Evolutionary conservation across 2,329 filamentous ascomycete genomes (phyloP).

Genomic region (Aspergillus alliaceus): DNA sequence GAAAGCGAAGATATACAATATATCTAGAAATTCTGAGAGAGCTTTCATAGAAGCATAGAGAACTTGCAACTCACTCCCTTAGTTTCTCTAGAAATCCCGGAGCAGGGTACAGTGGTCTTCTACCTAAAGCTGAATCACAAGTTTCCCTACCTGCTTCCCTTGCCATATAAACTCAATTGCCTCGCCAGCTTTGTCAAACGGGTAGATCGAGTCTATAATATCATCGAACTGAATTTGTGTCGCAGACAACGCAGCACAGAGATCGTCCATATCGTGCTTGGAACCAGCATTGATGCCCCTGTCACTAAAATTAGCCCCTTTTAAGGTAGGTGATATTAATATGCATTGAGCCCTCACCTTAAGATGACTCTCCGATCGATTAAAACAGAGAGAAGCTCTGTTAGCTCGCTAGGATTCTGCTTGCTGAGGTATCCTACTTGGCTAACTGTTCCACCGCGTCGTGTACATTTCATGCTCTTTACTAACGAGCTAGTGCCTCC

Average conservation of each 20-base stretch:
- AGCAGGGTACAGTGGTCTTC: no score
- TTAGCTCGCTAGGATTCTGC: slow-evolving; percentile 28
- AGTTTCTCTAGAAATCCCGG: no score
- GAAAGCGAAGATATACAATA: no score
- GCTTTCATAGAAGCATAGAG: no score
- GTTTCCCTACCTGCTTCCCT: slow-evolving; percentile 47
- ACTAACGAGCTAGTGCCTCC: slow-evolving; percentile 41
- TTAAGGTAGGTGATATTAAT: background rate
- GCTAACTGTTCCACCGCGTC: slow-evolving; percentile 44
- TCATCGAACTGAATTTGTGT: slow-evolving; percentile 29
- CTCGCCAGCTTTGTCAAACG: slow-evolving; percentile 44
- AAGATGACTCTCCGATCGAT: slow-evolving; percentile 41
- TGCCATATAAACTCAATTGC: slow-evolving; percentile 45
- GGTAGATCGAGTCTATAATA: slow-evolving; percentile 39
- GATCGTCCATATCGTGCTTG: slow-evolving; percentile 42
- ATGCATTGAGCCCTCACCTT: slow-evolving; percentile 18
- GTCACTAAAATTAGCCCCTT: background rate
- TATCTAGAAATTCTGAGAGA: no score
- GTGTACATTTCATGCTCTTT: slow-evolving; percentile 41
- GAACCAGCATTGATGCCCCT: slow-evolving; percentile 46
- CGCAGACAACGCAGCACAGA: slow-evolving; percentile 36
- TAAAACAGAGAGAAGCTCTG: slow-evolving; percentile 36
- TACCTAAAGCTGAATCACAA: slow-evolving; percentile 29
- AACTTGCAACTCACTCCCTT: no score
- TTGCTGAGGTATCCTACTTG: slow-evolving; percentile 46